Evolutionary conservation across 768 basidiomycete species (phyloP).

Genomic region (Suillus paluster): DNA sequence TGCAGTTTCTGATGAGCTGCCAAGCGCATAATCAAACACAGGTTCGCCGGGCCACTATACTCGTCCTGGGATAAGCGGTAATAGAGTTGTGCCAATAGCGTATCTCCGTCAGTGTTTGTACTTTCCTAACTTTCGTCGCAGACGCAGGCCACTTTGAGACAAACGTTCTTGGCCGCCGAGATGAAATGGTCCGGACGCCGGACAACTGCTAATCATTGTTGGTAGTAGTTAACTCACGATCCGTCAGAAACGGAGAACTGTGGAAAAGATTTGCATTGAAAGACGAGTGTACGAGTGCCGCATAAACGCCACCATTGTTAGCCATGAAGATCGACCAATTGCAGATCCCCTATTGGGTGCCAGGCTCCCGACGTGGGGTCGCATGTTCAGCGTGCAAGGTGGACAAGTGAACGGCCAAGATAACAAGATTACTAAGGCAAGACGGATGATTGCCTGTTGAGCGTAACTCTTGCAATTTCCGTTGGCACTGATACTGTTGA

Average conservation of each 20-base stretch:
- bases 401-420: constrained; percentile 8
- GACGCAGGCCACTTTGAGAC: neutral
- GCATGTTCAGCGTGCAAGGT: neutral
- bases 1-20: constrained; percentile 10
- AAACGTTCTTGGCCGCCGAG: neutral
- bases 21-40: constrained; percentile 16
- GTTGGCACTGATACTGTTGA: neutral
- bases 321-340: neutral
- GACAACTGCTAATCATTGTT: neutral
- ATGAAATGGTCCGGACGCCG: neutral
- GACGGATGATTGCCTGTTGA: constrained; percentile 6
- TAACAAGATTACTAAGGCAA: neutral
- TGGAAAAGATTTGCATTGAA: constrained; percentile 7
- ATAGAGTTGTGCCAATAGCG: constrained; percentile 9
- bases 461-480: neutral
- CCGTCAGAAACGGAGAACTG: constrained; percentile 3
- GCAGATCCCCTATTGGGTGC: neutral
- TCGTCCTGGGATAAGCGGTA: constrained; percentile 3
- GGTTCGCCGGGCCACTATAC: neutral
- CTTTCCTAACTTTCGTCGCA: neutral
- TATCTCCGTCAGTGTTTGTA: neutral
- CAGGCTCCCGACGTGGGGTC: neutral
- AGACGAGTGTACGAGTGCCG: constrained; percentile 17
- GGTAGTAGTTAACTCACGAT: neutral
- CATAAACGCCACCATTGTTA: constrained; percentile 27